phyloP scores from a whole-genome alignment of 2,329 filamentous ascomycete genomes.

The Beauveria sp. region DNA sequence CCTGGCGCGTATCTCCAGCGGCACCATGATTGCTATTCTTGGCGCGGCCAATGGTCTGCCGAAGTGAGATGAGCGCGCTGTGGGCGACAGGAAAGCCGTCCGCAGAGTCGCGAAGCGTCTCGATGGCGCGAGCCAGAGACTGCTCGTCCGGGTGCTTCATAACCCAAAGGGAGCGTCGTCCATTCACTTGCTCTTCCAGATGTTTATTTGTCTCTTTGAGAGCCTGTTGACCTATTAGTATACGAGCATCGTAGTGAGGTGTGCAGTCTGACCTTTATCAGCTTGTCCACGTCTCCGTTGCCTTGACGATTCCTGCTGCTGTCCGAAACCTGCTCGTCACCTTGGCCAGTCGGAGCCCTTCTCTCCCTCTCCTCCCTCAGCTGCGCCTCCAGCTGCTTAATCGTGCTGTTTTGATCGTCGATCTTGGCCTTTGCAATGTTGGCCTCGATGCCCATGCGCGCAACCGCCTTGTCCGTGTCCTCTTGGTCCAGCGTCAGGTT shows the following conservation, averaged over 20 bases:
- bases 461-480: slow-evolving; percentile 30
- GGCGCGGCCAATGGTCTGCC: slow-evolving; percentile 11
- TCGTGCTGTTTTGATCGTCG: slow-evolving; percentile 25
- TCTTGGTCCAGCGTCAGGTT: slow-evolving; percentile 30
- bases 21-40: neutral
- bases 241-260: neutral
- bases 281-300: slow-evolving; percentile 20
- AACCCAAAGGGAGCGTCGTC: slow-evolving; percentile 28
- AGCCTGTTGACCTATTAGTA: slow-evolving; percentile 16
- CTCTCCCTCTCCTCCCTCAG: slow-evolving; percentile 25
- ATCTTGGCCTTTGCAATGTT: slow-evolving; percentile 27
- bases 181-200: slow-evolving; percentile 30
- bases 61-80: slow-evolving; percentile 21
- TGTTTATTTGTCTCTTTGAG: slow-evolving; percentile 26
- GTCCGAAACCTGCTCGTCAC: slow-evolving; percentile 21
- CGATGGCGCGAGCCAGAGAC: slow-evolving; percentile 24
- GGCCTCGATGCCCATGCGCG: slow-evolving; percentile 31
- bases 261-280: slow-evolving; percentile 23
- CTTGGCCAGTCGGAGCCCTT: slow-evolving; percentile 15
- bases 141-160: slow-evolving; percentile 26
- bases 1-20: neutral
- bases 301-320: slow-evolving; percentile 21
- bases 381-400: slow-evolving; percentile 25
- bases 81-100: slow-evolving; percentile 21
- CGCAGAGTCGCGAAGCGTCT: slow-evolving; percentile 24